These are phyloP conservation scores for Mitragyna speciosa DNA, from an alignment of 257 asterid species.

Conservation along the genomic window DNA sequence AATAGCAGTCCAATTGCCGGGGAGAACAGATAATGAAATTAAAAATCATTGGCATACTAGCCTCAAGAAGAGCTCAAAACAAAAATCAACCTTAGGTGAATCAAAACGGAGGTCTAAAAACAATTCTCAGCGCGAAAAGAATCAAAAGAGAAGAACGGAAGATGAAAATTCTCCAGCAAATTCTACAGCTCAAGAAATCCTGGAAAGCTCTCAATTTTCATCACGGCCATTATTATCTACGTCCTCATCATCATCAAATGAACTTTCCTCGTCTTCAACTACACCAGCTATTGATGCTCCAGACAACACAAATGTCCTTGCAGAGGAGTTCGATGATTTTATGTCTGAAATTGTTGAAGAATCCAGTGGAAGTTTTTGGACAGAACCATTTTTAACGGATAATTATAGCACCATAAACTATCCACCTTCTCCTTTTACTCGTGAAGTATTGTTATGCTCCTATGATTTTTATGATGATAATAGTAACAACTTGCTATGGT, in stretches of 20 bases:
- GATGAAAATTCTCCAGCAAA: background rate
- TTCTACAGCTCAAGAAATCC: slow-evolving; percentile 7
- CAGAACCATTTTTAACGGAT: slow-evolving; percentile 26
- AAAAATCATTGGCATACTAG: slow-evolving; percentile 55
- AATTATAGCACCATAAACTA: slow-evolving; percentile 14
- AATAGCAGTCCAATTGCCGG: slow-evolving; percentile 42
- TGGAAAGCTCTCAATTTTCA: slow-evolving; percentile 25
- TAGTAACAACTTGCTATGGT: slow-evolving; percentile 7
- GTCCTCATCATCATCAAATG: background rate
- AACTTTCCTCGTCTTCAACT: slow-evolving; percentile 1
- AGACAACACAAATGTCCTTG: background rate
- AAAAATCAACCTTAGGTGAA: background rate
- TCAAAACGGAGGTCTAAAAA: slow-evolving; percentile 9
- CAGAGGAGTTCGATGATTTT: background rate
- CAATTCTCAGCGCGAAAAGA: background rate
- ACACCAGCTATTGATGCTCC: background rate
- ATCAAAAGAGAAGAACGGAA: background rate
- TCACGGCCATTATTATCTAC: background rate
- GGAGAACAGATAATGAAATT: slow-evolving; percentile 53
- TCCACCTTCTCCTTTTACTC: slow-evolving; percentile 29
- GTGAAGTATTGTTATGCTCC: slow-evolving; percentile 20
- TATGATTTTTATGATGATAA: slow-evolving; percentile 17
- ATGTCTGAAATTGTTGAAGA: slow-evolving; percentile 10
- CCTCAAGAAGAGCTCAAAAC: slow-evolving; percentile 31
- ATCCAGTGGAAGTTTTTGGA: slow-evolving; percentile 22